Evolutionary conservation across 2,329 filamentous ascomycete species (phyloP).

Genomic region (Aspergillus alliaceus): DNA sequence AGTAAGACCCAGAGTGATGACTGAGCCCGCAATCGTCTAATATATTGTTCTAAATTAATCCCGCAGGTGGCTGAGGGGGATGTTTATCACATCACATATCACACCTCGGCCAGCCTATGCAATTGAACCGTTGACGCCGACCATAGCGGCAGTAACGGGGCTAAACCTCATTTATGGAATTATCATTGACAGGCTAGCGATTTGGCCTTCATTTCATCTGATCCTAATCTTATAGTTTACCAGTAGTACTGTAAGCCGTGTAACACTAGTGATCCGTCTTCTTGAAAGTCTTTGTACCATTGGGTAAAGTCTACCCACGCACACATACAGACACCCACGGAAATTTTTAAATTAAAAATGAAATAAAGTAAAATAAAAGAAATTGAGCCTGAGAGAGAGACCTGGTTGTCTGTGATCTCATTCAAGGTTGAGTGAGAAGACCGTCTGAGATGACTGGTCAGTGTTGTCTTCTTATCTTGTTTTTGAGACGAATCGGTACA

Average conservation of each 20-base stretch:
- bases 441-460: too few species aligned
- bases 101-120: conserved; percentile 3
- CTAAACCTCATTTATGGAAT: neutral
- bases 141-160: neutral
- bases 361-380: neutral
- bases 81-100: neutral
- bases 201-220: neutral
- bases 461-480: neutral
- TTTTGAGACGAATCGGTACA: neutral
- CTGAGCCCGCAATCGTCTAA: neutral
- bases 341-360: too few species aligned
- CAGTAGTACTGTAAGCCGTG: neutral
- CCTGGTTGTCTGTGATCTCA: too few species aligned
- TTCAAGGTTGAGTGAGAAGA: too few species aligned
- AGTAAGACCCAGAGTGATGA: neutral
- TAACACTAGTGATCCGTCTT: neutral
- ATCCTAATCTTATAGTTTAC: neutral
- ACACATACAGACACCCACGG: neutral
- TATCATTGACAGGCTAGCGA: neutral
- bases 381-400: too few species aligned
- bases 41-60: neutral
- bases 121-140: conserved; percentile 12
- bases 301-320: neutral
- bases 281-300: neutral
- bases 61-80: neutral